Evolutionary conservation across 768 basidiomycete genomes (phyloP).

Genomic region (Suillus alpinus): DNA sequence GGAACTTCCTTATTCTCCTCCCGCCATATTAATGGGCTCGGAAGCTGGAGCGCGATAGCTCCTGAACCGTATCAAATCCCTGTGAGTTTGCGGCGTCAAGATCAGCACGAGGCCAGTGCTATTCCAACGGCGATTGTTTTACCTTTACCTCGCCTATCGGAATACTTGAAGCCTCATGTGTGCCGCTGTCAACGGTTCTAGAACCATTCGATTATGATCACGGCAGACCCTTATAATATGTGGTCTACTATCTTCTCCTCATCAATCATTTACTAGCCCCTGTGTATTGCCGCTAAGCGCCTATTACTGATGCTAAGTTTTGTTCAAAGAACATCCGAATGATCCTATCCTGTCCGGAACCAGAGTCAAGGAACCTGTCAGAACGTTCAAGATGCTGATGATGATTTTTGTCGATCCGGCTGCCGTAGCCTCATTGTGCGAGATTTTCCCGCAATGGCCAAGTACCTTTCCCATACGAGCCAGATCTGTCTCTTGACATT

Average conservation of each 20-base stretch:
- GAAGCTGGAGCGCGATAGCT: not conserved
- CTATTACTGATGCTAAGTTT: not conserved
- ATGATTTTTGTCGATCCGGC: not conserved
- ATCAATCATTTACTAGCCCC: not conserved
- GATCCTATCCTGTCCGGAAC: not conserved
- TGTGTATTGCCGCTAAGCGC: not conserved
- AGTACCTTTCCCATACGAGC: not conserved
- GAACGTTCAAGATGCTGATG: not conserved
- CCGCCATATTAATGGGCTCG: not conserved
- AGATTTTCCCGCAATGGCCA: not conserved
- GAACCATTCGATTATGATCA: not conserved
- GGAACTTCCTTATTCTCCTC: not conserved
- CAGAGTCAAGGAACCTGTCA: not conserved
- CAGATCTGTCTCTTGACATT: not conserved
- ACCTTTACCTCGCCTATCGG: not conserved
- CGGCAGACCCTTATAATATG: not conserved
- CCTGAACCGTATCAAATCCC: not conserved
- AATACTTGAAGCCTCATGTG: not conserved
- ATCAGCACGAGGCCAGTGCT: not conserved
- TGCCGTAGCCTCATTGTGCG: not conserved
- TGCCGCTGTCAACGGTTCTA: not conserved
- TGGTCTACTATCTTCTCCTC: not conserved
- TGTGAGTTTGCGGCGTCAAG: not conserved
- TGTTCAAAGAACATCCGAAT: not conserved
- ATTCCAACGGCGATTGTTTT: not conserved